Evolutionary conservation across 345 rosid species (phyloP).

Genomic region (Citrus sinensis): DNA sequence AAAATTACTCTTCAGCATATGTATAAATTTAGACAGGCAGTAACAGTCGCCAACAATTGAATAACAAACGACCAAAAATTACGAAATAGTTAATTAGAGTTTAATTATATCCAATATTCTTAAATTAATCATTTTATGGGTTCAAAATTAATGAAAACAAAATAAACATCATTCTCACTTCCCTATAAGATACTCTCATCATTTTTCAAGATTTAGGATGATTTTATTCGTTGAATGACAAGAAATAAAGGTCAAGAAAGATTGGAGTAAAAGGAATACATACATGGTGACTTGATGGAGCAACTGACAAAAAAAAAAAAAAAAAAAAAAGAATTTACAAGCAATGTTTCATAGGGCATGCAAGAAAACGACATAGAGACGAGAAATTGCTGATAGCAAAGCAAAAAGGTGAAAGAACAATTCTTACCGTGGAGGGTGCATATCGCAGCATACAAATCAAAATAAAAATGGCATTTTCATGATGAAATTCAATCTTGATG

Average conservation of each 20-base stretch:
- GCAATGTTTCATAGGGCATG: neutral
- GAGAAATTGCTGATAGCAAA: neutral
- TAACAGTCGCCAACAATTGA: accelerated
- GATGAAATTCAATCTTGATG: neutral
- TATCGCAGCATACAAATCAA: neutral
- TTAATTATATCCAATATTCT: too few species aligned
- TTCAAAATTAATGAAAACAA: neutral
- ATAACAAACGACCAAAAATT: too few species aligned
- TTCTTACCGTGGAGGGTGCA: neutral
- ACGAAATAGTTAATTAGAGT: too few species aligned
- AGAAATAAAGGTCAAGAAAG: slow-evolving; percentile 20
- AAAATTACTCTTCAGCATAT: too few species aligned
- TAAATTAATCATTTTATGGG: too few species aligned
- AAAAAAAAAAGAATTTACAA: neutral
- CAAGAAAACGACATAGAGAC: slow-evolving; percentile 6
- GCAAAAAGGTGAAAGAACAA: neutral
- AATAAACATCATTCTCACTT: too few species aligned
- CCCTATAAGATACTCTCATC: neutral
- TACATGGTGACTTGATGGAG: slow-evolving; percentile 11
- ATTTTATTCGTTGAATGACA: slow-evolving; percentile 9
- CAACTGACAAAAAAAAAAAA: neutral
- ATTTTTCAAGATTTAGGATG: neutral
- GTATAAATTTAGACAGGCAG: too few species aligned
- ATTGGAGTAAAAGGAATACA: neutral
- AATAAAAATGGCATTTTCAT: neutral